phyloP scores from a whole-genome alignment of 2,329 filamentous ascomycete genomes.

The Xylariaceae sp. region DNA sequence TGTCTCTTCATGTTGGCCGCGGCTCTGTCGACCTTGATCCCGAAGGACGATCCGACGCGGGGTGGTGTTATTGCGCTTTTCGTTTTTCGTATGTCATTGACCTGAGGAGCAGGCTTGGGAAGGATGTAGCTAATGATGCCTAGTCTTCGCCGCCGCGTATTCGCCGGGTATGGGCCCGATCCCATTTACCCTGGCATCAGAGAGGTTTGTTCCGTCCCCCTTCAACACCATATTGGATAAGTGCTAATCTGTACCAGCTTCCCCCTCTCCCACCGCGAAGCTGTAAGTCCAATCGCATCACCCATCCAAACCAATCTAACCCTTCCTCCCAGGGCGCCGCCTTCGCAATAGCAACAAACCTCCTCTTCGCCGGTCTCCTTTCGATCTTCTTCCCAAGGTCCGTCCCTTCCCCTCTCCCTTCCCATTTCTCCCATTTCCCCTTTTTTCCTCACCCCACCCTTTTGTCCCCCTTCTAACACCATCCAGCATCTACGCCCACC shows the following conservation, averaged over 20 bases:
- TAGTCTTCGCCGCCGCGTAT: constrained; percentile 40
- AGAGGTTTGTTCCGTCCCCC: constrained; percentile 25
- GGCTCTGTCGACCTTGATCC: constrained; percentile 33
- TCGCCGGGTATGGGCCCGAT: constrained; percentile 41
- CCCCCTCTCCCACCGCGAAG: constrained; percentile 44
- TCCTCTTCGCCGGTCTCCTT: constrained; percentile 43
- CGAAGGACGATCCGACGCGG: not conserved
- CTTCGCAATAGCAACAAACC: constrained; percentile 44
- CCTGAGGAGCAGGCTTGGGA: no score
- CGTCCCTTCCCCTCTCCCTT: constrained; percentile 27
- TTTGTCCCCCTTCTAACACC: no score
- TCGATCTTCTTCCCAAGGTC: constrained; percentile 39
- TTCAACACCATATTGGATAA: not conserved
- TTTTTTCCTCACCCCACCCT: constrained; percentile 32
- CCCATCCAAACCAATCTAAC: constrained; percentile 1
- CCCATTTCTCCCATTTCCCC: constrained; percentile 44
- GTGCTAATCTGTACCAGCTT: constrained; percentile 32
- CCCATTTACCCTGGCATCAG: constrained; percentile 46
- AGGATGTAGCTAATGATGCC: not conserved
- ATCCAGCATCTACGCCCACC: constrained; percentile 22
- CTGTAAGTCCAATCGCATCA: no score
- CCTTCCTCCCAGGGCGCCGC: constrained; percentile 36
- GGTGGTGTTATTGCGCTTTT: constrained; percentile 35
- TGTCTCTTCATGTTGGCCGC: constrained; percentile 38
- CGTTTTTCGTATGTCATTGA: constrained; percentile 34